These are phyloP conservation scores for Larix kaempferi DNA, from an alignment of 75 land plant species.

Conservation along the genomic window DNA sequence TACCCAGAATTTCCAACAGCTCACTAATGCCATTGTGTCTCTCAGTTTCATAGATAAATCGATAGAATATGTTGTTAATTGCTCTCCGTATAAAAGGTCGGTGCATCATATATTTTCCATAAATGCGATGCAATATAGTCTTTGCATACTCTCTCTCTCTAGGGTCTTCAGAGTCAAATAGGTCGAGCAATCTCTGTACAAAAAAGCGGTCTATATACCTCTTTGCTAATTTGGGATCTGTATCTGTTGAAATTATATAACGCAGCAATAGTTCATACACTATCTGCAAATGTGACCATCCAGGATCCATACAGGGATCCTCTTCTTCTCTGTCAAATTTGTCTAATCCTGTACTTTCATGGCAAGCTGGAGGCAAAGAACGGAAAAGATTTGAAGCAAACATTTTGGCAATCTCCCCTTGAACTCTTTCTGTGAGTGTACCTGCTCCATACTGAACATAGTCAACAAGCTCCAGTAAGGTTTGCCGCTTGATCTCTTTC, in stretches of 20 bases:
- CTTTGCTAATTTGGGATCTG: slow-evolving; percentile 28
- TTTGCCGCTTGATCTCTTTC: slow-evolving; percentile 43
- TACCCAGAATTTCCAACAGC: slow-evolving; percentile 30
- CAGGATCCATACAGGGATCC: slow-evolving; percentile 25
- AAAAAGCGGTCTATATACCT: slow-evolving; percentile 26
- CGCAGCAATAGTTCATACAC: slow-evolving; percentile 26
- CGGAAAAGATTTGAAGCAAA: slow-evolving; percentile 26
- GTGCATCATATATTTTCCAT: slow-evolving; percentile 36
- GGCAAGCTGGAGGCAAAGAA: slow-evolving; percentile 16
- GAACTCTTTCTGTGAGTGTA: slow-evolving; percentile 18
- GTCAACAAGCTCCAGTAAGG: slow-evolving; percentile 34
- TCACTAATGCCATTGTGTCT: slow-evolving; percentile 36
- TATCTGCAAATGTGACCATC: slow-evolving; percentile 33
- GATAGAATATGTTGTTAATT: slow-evolving; percentile 42
- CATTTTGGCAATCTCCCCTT: slow-evolving; percentile 30
- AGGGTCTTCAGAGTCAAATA: slow-evolving; percentile 43
- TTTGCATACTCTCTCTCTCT: slow-evolving; percentile 38
- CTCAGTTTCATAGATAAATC: slow-evolving; percentile 28
- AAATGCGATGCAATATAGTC: slow-evolving; percentile 42
- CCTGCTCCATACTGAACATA: slow-evolving; percentile 24
- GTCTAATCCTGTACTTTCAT: slow-evolving; percentile 10
- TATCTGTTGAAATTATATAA: slow-evolving; percentile 20
- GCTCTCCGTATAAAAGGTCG: slow-evolving; percentile 46
- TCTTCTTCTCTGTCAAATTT: slow-evolving; percentile 29
- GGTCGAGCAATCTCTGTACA: slow-evolving; percentile 23